Evolutionary conservation across 495 filamentous ascomycete genomes (phyloP).

Genomic region (Aspergillus bridgeri): DNA sequence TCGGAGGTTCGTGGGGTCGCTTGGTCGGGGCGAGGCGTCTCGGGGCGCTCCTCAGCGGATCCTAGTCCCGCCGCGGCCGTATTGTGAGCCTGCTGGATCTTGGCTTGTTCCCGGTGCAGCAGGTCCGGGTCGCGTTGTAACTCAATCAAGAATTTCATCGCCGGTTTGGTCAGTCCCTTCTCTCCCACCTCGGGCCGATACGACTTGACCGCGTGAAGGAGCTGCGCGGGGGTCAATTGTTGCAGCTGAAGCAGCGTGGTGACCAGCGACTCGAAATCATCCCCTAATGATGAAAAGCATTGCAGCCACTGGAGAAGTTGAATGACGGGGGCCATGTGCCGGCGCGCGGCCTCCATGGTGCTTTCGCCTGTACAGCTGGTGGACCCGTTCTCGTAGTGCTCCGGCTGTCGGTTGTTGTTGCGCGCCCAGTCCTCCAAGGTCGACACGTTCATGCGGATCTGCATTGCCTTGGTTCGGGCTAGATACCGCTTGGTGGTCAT

Average conservation of each 20-base stretch:
- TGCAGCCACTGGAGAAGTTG: conserved; percentile 98
- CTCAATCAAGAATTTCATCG: conserved; percentile 78
- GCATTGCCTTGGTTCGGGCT: conserved; percentile 97
- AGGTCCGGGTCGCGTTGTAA: conserved; percentile 66
- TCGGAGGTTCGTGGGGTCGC: conserved; percentile 31
- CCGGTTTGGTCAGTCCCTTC: conserved; percentile 79
- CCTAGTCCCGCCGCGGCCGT: conserved; percentile 19
- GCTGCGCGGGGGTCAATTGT: conserved; percentile 76
- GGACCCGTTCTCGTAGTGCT: conserved; percentile 92
- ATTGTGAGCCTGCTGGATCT: conserved; percentile 32
- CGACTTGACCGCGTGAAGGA: conserved; percentile 88
- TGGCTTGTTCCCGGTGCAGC: conserved; percentile 34
- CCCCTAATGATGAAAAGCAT: conserved; percentile 93
- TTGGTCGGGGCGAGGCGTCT: conserved; percentile 44
- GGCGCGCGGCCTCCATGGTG: conserved; percentile 74
- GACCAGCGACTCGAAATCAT: conserved; percentile 82
- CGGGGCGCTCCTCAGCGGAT: conserved; percentile 32
- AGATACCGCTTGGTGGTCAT: conserved; percentile 94
- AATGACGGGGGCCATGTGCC: conserved; percentile 85
- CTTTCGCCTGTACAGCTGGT: conserved; percentile 83
- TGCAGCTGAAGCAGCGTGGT: conserved; percentile 87
- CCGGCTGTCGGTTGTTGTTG: conserved; percentile 86
- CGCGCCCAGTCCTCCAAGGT: conserved; percentile 94
- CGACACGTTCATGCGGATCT: conserved; percentile 98
- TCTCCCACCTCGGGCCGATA: conserved; percentile 95